Conservation (phyloP, 345 rosid genomes). For the Chamaenerion angustifolium region DNA sequence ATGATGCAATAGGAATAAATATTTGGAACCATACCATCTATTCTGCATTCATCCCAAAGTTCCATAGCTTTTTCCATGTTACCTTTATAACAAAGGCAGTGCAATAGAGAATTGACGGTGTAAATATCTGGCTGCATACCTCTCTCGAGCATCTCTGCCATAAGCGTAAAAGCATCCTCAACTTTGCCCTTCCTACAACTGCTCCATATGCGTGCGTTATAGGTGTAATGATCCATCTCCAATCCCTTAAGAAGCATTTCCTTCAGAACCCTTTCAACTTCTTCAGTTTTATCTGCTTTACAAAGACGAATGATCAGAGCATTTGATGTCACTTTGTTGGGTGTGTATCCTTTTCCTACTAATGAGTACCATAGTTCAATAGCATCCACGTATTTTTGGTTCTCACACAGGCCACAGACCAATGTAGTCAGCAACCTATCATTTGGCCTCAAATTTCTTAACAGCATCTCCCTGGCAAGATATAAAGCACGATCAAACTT, state of each 20-base stretch:
- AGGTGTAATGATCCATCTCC: conserved; percentile 39
- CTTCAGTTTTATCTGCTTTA: conserved; percentile 42
- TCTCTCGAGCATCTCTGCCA: conserved; percentile 47
- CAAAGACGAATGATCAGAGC: conserved; percentile 67
- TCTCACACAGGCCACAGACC: conserved; percentile 47
- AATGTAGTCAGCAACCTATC: conserved; percentile 47
- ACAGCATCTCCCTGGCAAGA: conserved; percentile 40
- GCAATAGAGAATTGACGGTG: conserved; percentile 47
- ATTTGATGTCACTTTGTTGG: conserved; percentile 46
- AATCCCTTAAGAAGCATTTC: conserved; percentile 38
- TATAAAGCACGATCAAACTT: conserved; percentile 41
- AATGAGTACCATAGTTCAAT: conserved; percentile 44
- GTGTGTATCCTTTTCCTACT: conserved; percentile 30
- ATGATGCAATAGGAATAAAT: conserved; percentile 48
- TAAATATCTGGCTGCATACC: conserved; percentile 53
- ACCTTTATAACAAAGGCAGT: conserved; percentile 34
- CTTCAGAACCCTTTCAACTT: conserved; percentile 37
- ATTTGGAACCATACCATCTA: conserved; percentile 33
- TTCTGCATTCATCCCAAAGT: conserved; percentile 46
- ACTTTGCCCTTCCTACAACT: conserved; percentile 40
- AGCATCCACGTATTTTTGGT: conserved; percentile 40
- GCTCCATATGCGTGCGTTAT: conserved; percentile 44
- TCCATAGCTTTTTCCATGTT: conserved; percentile 49
- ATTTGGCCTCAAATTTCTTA: conserved; percentile 53
- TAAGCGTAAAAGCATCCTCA: conserved; percentile 39